Base-by-base conservation (phyloP, 2,329 filamentous ascomycete genomes). In the Neopestalotiopsis sp. region DNA sequence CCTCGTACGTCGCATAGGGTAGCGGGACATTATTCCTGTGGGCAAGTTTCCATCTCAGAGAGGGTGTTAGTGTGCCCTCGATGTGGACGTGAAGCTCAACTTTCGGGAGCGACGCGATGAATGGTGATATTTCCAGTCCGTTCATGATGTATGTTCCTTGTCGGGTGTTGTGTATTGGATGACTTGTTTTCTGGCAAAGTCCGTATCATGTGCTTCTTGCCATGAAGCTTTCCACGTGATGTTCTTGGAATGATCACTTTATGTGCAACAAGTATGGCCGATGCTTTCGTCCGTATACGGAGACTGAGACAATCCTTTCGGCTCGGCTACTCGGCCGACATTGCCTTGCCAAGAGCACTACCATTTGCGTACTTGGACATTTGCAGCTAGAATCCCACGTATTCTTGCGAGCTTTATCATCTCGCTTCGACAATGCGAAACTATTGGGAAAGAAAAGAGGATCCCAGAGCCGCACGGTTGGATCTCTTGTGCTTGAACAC, bases 61-160 rank as follows among this genome's bases (percentile, higher is more conserved):
- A 73, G 0, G 82, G 80, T 1, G 76, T 79, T n/a, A 84, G 73
- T 1, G 81, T 83, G 6, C 83, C 83, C 76, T 85, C 83, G 64
- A 85, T 82, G 73, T 85, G 83, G 28, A 85, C 68, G 71, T 85
- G 83, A 6, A 84, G 81, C 71, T 85, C 83, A 30, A 84, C 79
- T 67, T 85, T 85, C 5, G 83, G 83, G 1, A 84, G 73, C 1
- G 71, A 64, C 1, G 73, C 69, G 49, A 82, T 79, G 68, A 81
- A 81, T 14, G 81, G 75, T 45, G 76, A 78, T 38, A 80, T 72
- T 24, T 69, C 69, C 10, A 79, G 74, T 65, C 74, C 72, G 68
- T 78, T 74, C 77, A 79, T 79, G 38, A 40, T 62, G 12, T 7
- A 1, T 56, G 10, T 17, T 10, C 2, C 24, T 17, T 1, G 4